These are phyloP conservation scores for Ceratocystis colombiana DNA, from an alignment of 2,329 filamentous ascomycete species.

Conservation along the genomic window DNA sequence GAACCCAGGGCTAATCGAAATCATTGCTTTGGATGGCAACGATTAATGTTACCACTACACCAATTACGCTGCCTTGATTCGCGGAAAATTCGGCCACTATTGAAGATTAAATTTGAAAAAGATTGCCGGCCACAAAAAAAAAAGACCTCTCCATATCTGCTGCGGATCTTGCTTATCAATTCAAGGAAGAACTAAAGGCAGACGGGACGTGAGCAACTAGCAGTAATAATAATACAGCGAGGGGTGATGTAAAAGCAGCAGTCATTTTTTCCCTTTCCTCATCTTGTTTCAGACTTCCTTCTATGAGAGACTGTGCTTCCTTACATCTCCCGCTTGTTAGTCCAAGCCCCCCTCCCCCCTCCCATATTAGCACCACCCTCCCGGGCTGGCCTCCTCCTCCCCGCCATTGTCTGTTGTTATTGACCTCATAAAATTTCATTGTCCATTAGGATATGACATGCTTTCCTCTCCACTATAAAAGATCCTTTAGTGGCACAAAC, in stretches of 20 bases:
- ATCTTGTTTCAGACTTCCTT: too few species aligned
- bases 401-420: neutral
- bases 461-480: slow-evolving; percentile 14
- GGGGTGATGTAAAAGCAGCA: too few species aligned
- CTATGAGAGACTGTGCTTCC: too few species aligned
- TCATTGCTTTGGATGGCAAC: slow-evolving; percentile 3
- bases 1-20: slow-evolving; percentile 11
- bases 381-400: slow-evolving; percentile 3
- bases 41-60: slow-evolving; percentile 12
- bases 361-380: neutral
- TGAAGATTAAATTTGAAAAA: neutral
- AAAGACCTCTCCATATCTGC: too few species aligned
- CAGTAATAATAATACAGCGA: too few species aligned
- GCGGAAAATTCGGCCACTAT: neutral
- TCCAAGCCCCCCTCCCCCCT: too few species aligned
- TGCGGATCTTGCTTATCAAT: too few species aligned
- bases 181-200: too few species aligned
- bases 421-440: slow-evolving; percentile 3
- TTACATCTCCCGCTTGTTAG: too few species aligned
- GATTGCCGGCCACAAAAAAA: neutral
- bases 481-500: slow-evolving; percentile 14
- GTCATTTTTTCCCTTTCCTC: too few species aligned
- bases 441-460: neutral
- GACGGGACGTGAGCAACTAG: too few species aligned
- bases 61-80: neutral